Evolutionary conservation across 495 filamentous ascomycete genomes (phyloP).

Genomic region (Neurospora sublineolata): DNA sequence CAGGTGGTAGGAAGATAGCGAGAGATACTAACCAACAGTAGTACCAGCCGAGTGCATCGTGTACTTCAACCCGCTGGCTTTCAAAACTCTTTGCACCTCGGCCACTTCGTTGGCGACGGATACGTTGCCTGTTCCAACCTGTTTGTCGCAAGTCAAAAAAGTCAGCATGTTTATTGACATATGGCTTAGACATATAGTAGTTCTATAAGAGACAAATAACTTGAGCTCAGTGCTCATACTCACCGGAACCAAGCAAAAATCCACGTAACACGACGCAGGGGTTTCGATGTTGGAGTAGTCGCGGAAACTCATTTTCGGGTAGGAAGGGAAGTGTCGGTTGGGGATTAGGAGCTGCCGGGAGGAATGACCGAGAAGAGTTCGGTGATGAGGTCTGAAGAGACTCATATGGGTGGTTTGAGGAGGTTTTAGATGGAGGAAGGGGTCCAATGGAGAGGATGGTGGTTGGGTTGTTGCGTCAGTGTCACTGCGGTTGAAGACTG

Average conservation of each 20-base stretch:
- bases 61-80: conserved; percentile 65
- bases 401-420: background rate
- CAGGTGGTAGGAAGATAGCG: no score
- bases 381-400: background rate
- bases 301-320: background rate
- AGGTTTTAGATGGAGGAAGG: no score
- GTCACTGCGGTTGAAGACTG: background rate
- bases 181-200: no score
- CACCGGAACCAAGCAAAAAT: conserved; percentile 78
- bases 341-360: background rate
- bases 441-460: background rate
- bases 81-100: conserved; percentile 76
- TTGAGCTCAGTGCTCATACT: no score
- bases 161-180: background rate
- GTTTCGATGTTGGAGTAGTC: conserved; percentile 43
- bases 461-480: background rate
- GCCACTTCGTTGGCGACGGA: conserved; percentile 85
- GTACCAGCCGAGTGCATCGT: conserved; percentile 89
- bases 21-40: conserved; percentile 39
- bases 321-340: background rate
- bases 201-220: no score
- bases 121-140: conserved; percentile 71
- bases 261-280: conserved; percentile 56
- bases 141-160: background rate
- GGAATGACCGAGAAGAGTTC: background rate